A percentile compares a stretch with the other conserved stretches of the same genome.
Conservation (phyloP, 768 basidiomycete species). For the Cystofilobasidium capitatum region DNA sequence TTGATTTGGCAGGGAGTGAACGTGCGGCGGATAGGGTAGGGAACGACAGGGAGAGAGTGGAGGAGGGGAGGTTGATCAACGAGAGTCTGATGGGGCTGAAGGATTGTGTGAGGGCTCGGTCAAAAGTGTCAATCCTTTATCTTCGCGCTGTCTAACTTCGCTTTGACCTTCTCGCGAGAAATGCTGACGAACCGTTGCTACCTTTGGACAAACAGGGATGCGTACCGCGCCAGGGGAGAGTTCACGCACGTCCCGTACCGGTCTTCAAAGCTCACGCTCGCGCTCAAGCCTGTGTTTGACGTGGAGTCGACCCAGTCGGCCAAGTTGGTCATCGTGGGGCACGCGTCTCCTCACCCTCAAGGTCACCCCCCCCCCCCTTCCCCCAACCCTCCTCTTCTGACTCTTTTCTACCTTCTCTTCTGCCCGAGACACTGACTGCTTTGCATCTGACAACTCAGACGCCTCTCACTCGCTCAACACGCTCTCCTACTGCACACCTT, state of each 20-base stretch:
- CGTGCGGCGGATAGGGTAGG: slow-evolving; percentile 10
- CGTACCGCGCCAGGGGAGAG: background rate
- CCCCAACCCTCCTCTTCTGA: background rate
- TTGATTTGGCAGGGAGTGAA: slow-evolving; percentile 19
- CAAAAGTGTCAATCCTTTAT: slow-evolving; percentile 15
- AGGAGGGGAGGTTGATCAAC: slow-evolving; percentile 17
- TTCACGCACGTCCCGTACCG: slow-evolving; percentile 20
- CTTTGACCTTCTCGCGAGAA: background rate
- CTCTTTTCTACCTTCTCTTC: background rate
- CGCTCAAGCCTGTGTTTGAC: slow-evolving; percentile 23
- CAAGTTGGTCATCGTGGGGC: slow-evolving; percentile 14
- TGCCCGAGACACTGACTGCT: too few relatives aligned
- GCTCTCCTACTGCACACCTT: slow-evolving; percentile 12
- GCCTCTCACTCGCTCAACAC: slow-evolving; percentile 18
- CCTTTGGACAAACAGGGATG: background rate
- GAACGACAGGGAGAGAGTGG: slow-evolving; percentile 11
- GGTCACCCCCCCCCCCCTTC: background rate
- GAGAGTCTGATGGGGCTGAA: slow-evolving; percentile 11
- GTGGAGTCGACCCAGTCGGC: slow-evolving; percentile 10
- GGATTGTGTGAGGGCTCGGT: slow-evolving; percentile 15
- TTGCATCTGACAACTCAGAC: background rate
- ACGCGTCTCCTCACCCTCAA: slow-evolving; percentile 9
- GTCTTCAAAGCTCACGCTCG: slow-evolving; percentile 19
- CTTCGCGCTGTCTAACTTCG: background rate
- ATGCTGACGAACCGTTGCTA: background rate